Conservation (phyloP, 371 early-diverging fungal genomes). For the Mortierella sp. region DNA sequence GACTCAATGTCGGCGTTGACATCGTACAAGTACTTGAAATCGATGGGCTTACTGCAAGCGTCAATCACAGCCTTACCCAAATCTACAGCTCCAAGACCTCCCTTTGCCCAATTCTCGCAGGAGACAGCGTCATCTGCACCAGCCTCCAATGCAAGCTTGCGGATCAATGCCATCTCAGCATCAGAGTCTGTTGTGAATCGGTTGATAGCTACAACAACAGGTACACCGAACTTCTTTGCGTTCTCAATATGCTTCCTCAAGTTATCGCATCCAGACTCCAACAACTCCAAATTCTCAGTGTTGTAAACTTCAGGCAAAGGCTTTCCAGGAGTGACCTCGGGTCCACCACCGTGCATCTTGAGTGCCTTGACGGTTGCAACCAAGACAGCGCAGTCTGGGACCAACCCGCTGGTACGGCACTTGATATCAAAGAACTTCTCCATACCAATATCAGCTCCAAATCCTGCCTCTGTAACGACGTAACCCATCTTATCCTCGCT, state of each 20-base stretch:
- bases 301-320: conserved; percentile 91
- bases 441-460: conserved; percentile 99
- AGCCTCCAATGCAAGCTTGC: conserved; percentile 77
- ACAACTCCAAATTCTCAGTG: conserved; percentile 86
- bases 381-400: conserved; percentile 93
- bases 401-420: conserved; percentile 90
- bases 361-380: conserved; percentile 96
- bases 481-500: conserved; percentile 81
- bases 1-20: conserved; percentile 78
- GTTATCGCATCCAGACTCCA: conserved; percentile 88
- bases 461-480: conserved; percentile 97
- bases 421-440: conserved; percentile 99
- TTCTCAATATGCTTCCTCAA: conserved; percentile 92
- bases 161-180: conserved; percentile 87
- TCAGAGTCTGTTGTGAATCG: conserved; percentile 89
- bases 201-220: conserved; percentile 96
- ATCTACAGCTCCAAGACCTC: conserved; percentile 91
- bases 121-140: conserved; percentile 92
- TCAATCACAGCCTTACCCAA: conserved; percentile 88
- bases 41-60: conserved; percentile 71
- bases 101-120: conserved; percentile 93
- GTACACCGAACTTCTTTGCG: conserved; percentile 88
- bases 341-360: conserved; percentile 98
- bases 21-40: conserved; percentile 92
- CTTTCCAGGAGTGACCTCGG: conserved; percentile 91